Base-by-base conservation (phyloP, 257 asterid species). In the Asclepias syriaca region DNA sequence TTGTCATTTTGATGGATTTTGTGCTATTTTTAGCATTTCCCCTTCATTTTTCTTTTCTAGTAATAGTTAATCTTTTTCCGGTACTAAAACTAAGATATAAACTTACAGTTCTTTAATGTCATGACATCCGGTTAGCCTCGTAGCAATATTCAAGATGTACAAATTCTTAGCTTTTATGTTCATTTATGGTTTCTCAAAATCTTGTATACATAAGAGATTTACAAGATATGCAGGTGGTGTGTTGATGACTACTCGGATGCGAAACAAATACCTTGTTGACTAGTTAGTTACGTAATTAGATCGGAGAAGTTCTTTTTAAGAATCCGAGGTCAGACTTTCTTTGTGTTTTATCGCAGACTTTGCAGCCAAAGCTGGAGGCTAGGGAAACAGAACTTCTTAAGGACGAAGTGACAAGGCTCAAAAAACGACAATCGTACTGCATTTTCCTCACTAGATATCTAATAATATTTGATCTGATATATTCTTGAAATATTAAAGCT, bases 361-460 rank as follows among this genome's bases (percentile, higher is more conserved):
- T 55, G 40, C 39, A 76, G 37, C 84, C 73, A 84, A 74, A 70
- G 85, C 79, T 58, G 77, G 89, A 81, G 40, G 63, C 79, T 24
- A 79, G 54, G 76, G 93, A 87, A 74, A 74, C 68, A 65, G 93
- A 88, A 18, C 56, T 66, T 72, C 93, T 85, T 34, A 85, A 78
- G 77, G 87, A 83, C 60, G 96, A 89, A 80, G 80, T 88, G 7
- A 79, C 77, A 70, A 79, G 80, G 73, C 95, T 89, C 67, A 84
- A 84, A 79, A n/a, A 27, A 29, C 84, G 76, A 74, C 90, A 86
- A 39, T 49, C 69, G 98, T 89, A 88, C 18, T 56, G 87, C 39
- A 71, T 77, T 77, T 72, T 60, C 32, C 66, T 56, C 66, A 5
- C 66, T 60, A 76, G 48, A 34, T 34, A 34, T 4, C 5, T 34